Evolutionary conservation across 2,329 filamentous ascomycete species (phyloP), one percentile per base, ranked within the genome.

Genomic region (Pseudocercospora fijiensis): DNA sequence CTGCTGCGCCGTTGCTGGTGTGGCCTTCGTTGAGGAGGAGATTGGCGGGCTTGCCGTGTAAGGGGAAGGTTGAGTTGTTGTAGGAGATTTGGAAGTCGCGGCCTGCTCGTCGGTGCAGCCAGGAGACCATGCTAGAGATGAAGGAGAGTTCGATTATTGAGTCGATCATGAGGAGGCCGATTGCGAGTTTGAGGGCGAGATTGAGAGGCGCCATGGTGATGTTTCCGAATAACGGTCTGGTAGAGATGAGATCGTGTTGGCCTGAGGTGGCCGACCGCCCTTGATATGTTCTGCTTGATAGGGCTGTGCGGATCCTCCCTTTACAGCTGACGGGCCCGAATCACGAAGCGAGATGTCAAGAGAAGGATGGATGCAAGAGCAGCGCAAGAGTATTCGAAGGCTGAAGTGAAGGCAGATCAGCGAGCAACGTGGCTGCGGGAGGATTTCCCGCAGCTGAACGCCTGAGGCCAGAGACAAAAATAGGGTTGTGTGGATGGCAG

Each of bases 11-110:
- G 61, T 75, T 75, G 61, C 65, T 65, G 30, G 71, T 70, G 51
- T 75, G 73, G 55, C 73, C 73, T 64, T 74, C 71, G 61, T 75
- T 60, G 22, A 69, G 58, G 20, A 73, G 67, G 2, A 73, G 65
- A 24, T 76, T 71, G 57, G 77, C 77, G 58, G 77, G 77, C 65
- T 79, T 78, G 67, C 79, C 79, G 49, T 75, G 75, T 51, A 81
- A 76, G 4, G 66, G 47, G 53, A 74, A 71, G 28, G 73, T 78
- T 26, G 75, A 52, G 51, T 24, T 47, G 33, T 66, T 59, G 45
- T 67, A 67, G 56, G 53, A 41, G 64, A 72, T 61, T 22, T 61
- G 52, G 65, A 72, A 73, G 58, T 60, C 62, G 18, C 60, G 55
- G 55, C 71, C 71, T 41, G 70, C 71, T 30, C 67, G 66, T 22